Percentiles rank a stretch among this genome's conserved stretches.
phyloP scores from a whole-genome alignment of 2,329 filamentous ascomycete genomes.

The Penicillium freii region DNA sequence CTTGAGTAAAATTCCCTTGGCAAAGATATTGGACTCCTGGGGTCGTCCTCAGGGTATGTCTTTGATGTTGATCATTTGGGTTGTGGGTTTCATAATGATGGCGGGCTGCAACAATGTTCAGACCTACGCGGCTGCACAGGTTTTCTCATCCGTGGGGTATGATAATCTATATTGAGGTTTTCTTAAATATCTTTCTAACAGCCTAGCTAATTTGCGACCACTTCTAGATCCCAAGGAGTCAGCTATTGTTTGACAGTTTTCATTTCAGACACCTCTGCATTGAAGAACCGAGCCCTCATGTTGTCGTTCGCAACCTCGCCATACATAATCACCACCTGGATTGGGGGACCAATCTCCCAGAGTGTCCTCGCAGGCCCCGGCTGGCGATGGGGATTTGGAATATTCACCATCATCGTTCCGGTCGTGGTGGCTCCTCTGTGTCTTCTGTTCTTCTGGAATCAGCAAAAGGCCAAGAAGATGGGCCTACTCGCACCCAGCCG shows the following conservation, averaged over 20 bases:
- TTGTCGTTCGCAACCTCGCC: slow-evolving; percentile 59
- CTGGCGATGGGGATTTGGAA: slow-evolving; percentile 42
- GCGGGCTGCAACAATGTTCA: slow-evolving; percentile 60
- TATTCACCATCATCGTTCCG: slow-evolving; percentile 61
- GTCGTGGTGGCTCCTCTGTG: slow-evolving; percentile 56
- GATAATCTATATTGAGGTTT: slow-evolving; percentile 40
- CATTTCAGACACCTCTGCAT: slow-evolving; percentile 60
- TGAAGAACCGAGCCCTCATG: slow-evolving; percentile 60
- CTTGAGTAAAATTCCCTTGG: slow-evolving; percentile 15
- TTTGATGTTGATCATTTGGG: slow-evolving; percentile 13
- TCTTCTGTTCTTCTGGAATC: slow-evolving; percentile 54
- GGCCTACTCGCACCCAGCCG: slow-evolving; percentile 51
- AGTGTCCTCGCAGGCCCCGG: slow-evolving; percentile 42
- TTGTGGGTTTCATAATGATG: slow-evolving; percentile 57
- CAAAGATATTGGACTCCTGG: slow-evolving; percentile 22
- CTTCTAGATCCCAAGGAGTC: slow-evolving; percentile 28
- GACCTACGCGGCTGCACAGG: slow-evolving; percentile 61
- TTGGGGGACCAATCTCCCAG: slow-evolving; percentile 52
- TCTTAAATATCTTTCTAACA: not conserved
- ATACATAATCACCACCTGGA: slow-evolving; percentile 60
- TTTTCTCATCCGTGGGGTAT: slow-evolving; percentile 60
- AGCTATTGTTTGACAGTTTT: slow-evolving; percentile 58
- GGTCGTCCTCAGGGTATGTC: slow-evolving; percentile 14
- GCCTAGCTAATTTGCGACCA: not conserved
- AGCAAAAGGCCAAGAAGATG: slow-evolving; percentile 55